Evolutionary conservation across 2,329 filamentous ascomycete species (phyloP).

Genomic region (Penicillium sumatraense): DNA sequence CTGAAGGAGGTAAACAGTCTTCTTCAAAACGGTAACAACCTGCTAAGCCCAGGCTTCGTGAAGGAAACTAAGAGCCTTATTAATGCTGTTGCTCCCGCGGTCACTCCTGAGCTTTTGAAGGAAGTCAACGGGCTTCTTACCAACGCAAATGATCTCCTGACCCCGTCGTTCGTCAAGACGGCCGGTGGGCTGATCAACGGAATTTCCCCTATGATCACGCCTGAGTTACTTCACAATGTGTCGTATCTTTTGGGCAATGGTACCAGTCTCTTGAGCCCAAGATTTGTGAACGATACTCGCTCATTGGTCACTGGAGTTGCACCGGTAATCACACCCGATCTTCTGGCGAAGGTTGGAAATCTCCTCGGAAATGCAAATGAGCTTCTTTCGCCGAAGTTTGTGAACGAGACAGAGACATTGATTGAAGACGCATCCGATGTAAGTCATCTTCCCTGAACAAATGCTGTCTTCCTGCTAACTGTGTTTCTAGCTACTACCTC

Average conservation of each 20-base stretch:
- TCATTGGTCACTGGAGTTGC: slow-evolving; percentile 26
- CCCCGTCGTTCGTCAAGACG: slow-evolving; percentile 1
- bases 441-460: slow-evolving; percentile 10
- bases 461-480: slow-evolving; percentile 12
- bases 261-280: slow-evolving; percentile 34
- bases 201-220: neutral
- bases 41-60: neutral
- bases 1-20: slow-evolving; percentile 18
- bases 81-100: neutral
- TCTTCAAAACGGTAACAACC: neutral
- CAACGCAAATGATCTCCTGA: neutral
- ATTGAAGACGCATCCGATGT: slow-evolving; percentile 37
- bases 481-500: slow-evolving; percentile 32
- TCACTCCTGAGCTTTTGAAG: neutral
- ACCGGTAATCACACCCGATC: slow-evolving; percentile 25
- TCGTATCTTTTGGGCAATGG: slow-evolving; percentile 2
- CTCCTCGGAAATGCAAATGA: slow-evolving; percentile 30
- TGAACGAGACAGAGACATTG: slow-evolving; percentile 34
- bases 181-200: neutral
- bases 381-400: slow-evolving; percentile 32
- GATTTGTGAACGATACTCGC: slow-evolving; percentile 29
- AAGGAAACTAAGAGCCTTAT: neutral
- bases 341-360: slow-evolving; percentile 27
- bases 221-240: neutral
- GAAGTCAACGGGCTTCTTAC: neutral